Percentiles rank a stretch among this genome's conserved stretches.
Conservation (phyloP, 2,329 filamentous ascomycete genomes). For the Stenocarpella maydis region DNA sequence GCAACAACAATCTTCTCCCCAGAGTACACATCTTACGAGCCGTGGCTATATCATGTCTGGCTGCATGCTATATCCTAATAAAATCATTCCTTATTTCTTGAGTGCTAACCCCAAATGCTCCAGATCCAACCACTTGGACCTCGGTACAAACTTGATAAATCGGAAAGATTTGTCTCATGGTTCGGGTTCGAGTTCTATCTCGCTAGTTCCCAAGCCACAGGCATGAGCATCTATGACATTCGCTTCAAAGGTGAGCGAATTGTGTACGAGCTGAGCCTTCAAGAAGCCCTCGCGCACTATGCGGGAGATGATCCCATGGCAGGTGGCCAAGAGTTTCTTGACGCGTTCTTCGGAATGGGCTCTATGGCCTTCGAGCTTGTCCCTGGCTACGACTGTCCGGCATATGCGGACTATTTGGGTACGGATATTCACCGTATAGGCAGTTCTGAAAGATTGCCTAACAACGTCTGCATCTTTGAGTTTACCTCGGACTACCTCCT, state of each 20-base stretch:
- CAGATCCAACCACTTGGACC: conserved; percentile 49
- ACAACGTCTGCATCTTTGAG: conserved; percentile 52
- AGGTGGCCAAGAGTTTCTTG: conserved; percentile 53
- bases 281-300: conserved; percentile 62
- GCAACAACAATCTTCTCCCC: no score
- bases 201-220: conserved; percentile 52
- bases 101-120: no score
- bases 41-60: no score
- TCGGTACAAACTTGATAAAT: conserved; percentile 52
- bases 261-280: conserved; percentile 60
- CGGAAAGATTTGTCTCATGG: conserved; percentile 58
- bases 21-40: no score
- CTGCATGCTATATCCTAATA: no score
- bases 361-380: conserved; percentile 48
- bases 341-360: conserved; percentile 49
- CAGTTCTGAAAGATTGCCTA: conserved; percentile 42
- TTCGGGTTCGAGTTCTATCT: conserved; percentile 63
- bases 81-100: no score
- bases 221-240: conserved; percentile 58
- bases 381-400: conserved; percentile 52
- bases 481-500: conserved; percentile 47
- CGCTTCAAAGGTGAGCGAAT: conserved; percentile 58
- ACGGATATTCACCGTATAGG: conserved; percentile 47
- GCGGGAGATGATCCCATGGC: conserved; percentile 56
- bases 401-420: conserved; percentile 42